Base-by-base conservation (phyloP, 345 rosid genomes). In the Hypericum androsaemum region DNA sequence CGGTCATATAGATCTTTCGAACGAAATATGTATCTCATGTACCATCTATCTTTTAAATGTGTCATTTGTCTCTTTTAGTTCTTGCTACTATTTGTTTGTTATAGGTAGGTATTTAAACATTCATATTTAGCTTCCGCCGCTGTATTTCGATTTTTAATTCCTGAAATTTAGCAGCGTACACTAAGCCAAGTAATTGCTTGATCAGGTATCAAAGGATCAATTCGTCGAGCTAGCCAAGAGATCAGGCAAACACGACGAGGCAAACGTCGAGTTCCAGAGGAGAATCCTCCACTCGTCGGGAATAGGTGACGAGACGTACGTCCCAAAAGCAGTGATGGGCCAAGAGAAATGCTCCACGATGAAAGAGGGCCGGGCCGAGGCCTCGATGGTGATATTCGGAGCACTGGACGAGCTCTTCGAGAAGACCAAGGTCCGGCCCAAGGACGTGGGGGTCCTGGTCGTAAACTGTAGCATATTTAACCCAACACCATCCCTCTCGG, bases 401-500 rank as follows among this genome's bases (percentile, higher is more conserved):
- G 82, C 80, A 16, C 60, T 74, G 9, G 80, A 77, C 61, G 52
- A 58, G 12, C 71, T 77, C n/a, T 77, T 77, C 42, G 69, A 61
- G 0, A 71, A 74, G 39, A 48, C 73, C 0, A 57, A 45, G 11
- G 35, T 73, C 38, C 70, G 64, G 9, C 71, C 81, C 1, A 77
- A 73, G 52, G 77, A 74, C 43, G 54, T 77, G 16, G 82, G 77
- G 0, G 66, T 77, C 47, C 61, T 77, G 3, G 70, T 77, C 17
- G 82, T 77, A 39, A 77, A 77, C 46, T 74, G 80, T 46, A 74
- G 82, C 43, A 66, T 74, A 37, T 74, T 77, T 61, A 74, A 74
- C 40, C 82, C 80, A 0, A 74, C 80, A 0, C 80, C 82, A 39
- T 77, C 82, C 0, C 53, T 74, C n/a, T 77, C 80, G 9, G 80